phyloP scores from a whole-genome alignment of 805 yeast genomes.

The Yamadazyma endophytica region DNA sequence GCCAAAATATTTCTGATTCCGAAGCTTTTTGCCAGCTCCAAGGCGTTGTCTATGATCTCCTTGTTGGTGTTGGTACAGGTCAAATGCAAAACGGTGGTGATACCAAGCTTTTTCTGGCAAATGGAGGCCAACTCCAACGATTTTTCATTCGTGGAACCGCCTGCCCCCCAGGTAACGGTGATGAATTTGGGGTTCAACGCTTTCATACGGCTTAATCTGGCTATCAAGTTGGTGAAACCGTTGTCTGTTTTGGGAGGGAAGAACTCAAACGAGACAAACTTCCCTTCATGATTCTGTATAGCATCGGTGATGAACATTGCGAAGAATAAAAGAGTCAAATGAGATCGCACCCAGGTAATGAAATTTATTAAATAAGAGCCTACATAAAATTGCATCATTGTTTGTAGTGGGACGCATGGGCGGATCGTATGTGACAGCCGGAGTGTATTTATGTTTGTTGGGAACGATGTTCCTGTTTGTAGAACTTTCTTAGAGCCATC shows the following conservation, averaged over 20 bases:
- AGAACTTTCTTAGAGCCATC: no score
- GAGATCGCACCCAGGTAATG: no score
- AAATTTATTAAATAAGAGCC: no score
- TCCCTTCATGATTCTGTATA: slow-evolving; percentile 47
- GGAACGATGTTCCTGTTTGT: no score
- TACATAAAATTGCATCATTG: no score
- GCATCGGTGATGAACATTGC: slow-evolving; percentile 39
- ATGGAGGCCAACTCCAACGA: slow-evolving; percentile 78
- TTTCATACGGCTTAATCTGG: slow-evolving; percentile 86
- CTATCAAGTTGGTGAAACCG: slow-evolving; percentile 79
- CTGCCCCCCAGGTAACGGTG: slow-evolving; percentile 98
- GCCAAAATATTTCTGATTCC: slow-evolving; percentile 91
- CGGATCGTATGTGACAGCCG: no score
- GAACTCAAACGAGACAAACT: slow-evolving; percentile 84
- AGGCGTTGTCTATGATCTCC: slow-evolving; percentile 72
- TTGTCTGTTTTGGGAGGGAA: slow-evolving; percentile 95
- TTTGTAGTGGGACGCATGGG: no score
- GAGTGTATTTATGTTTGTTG: no score
- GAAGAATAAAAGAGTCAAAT: no score
- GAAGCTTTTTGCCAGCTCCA: slow-evolving; percentile 60
- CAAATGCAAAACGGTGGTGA: slow-evolving; percentile 91
- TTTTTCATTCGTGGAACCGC: slow-evolving; percentile 88
- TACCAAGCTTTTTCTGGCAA: slow-evolving; percentile 67
- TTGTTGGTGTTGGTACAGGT: slow-evolving; percentile 93
- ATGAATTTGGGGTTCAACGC: slow-evolving; percentile 84